Conservation (phyloP, 2,329 filamentous ascomycete species). For the Aspergillus sp. region DNA sequence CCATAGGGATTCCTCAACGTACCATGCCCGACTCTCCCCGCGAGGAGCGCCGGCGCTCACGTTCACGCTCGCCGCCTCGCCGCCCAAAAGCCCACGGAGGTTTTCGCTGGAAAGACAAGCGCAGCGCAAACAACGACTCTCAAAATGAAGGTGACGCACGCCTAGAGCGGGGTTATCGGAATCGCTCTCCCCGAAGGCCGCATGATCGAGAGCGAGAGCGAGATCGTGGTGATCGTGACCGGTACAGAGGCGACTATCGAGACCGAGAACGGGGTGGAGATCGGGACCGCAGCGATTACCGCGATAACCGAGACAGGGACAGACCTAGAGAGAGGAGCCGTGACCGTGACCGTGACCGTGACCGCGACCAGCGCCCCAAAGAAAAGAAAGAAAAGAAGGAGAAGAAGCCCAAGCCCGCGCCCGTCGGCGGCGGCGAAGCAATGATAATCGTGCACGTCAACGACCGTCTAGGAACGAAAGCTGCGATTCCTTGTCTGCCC, state of each 20-base stretch:
- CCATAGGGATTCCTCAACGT: too few relatives aligned
- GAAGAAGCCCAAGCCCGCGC: constrained; percentile 39
- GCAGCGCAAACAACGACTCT: constrained; percentile 48
- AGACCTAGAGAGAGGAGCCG: not conserved
- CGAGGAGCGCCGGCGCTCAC: constrained; percentile 11
- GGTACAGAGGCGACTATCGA: not conserved
- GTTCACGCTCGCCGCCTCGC: constrained; percentile 16
- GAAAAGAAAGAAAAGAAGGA: constrained; percentile 44
- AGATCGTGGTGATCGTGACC: constrained; percentile 14
- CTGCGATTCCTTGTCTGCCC: constrained; percentile 83
- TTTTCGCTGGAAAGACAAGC: constrained; percentile 52
- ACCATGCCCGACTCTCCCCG: constrained; percentile 6
- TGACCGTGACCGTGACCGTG: constrained; percentile 3
- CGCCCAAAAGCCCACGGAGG: constrained; percentile 43
- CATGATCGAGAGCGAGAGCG: constrained; percentile 30
- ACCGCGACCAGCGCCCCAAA: constrained; percentile 23
- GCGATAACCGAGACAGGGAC: not conserved
- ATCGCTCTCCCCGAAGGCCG: constrained; percentile 11
- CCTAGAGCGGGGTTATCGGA: constrained; percentile 55
- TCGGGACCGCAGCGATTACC: constrained; percentile 13
- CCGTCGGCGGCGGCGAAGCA: constrained; percentile 57
- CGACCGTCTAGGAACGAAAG: constrained; percentile 93
- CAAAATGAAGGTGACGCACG: constrained; percentile 45
- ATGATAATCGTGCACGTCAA: constrained; percentile 96
- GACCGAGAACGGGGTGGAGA: constrained; percentile 44